Conservation (phyloP, 257 asterid species). For the Solanum tacnaense region DNA sequence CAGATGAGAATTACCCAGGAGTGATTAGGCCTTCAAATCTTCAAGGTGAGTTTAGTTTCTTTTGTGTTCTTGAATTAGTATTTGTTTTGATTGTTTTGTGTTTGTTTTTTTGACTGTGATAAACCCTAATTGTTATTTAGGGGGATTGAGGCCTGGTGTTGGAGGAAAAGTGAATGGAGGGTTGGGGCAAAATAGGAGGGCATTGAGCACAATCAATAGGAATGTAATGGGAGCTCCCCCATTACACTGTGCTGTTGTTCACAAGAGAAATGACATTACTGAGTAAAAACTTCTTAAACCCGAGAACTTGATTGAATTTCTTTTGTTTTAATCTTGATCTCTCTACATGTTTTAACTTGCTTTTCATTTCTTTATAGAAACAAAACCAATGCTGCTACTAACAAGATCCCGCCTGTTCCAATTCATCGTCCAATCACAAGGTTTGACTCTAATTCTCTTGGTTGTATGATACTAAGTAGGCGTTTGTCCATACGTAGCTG, state of each 20-base stretch:
- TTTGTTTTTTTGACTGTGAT: not conserved
- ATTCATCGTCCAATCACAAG: conserved; percentile 72
- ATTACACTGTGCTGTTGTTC: conserved; percentile 48
- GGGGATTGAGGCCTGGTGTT: conserved; percentile 22
- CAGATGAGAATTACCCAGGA: conserved; percentile 53
- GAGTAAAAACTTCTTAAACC: conserved; percentile 37
- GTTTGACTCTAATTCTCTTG: conserved; percentile 16
- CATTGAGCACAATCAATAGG: conserved; percentile 51
- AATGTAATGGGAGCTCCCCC: conserved; percentile 52
- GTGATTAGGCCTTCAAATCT: conserved; percentile 43
- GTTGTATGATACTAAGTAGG: not conserved
- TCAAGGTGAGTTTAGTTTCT: conserved; percentile 26
- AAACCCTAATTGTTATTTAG: conserved; percentile 11
- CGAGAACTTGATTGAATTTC: not conserved
- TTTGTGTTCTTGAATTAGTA: not conserved
- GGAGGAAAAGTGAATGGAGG: conserved; percentile 18
- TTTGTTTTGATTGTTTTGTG: not conserved
- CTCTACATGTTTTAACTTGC: not conserved
- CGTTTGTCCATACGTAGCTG: not conserved
- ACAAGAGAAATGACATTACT: conserved; percentile 44
- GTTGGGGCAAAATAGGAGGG: conserved; percentile 53
- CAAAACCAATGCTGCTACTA: conserved; percentile 12
- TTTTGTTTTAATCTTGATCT: not conserved
- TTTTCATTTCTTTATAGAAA: conserved; percentile 29
- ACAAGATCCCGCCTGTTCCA: conserved; percentile 35